Conservation (phyloP, 164 flowering plant species). For the Tinospora cordifolia region DNA sequence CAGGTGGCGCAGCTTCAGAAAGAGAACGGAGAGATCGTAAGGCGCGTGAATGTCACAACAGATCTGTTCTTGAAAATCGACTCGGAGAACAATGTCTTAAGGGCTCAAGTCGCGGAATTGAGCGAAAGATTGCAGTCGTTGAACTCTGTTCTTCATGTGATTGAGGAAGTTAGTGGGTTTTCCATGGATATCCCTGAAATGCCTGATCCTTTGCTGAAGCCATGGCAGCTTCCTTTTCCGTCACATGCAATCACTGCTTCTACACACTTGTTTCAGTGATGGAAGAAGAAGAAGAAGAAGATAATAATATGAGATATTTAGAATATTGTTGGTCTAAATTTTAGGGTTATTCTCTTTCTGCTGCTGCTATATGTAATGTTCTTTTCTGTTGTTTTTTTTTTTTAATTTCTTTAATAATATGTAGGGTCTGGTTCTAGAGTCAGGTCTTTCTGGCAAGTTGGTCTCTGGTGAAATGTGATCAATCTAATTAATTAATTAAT, state of each 20-base stretch:
- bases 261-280: slow-evolving; percentile 39
- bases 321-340: not conserved
- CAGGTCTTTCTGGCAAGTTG: not conserved
- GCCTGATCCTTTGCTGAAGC: slow-evolving; percentile 35
- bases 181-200: slow-evolving; percentile 29
- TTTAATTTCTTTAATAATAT: not conserved
- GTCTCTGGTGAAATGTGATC: not conserved
- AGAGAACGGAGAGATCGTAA: slow-evolving; percentile 22
- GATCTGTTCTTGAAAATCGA: slow-evolving; percentile 20
- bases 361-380: not conserved
- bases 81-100: slow-evolving; percentile 37
- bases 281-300: not conserved
- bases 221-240: slow-evolving; percentile 39
- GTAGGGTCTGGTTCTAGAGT: not conserved
- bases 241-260: slow-evolving; percentile 38
- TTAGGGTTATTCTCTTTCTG: not conserved
- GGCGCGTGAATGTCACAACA: slow-evolving; percentile 14
- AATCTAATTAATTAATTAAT: not conserved
- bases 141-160: slow-evolving; percentile 23
- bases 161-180: slow-evolving; percentile 24
- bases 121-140: slow-evolving; percentile 30
- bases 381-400: not conserved
- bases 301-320: not conserved
- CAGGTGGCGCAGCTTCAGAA: slow-evolving; percentile 25
- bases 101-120: slow-evolving; percentile 31